Evolutionary conservation across 257 asterid species (phyloP), one percentile per base, ranked within the genome.

Genomic region (Hygrophila difformis): DNA sequence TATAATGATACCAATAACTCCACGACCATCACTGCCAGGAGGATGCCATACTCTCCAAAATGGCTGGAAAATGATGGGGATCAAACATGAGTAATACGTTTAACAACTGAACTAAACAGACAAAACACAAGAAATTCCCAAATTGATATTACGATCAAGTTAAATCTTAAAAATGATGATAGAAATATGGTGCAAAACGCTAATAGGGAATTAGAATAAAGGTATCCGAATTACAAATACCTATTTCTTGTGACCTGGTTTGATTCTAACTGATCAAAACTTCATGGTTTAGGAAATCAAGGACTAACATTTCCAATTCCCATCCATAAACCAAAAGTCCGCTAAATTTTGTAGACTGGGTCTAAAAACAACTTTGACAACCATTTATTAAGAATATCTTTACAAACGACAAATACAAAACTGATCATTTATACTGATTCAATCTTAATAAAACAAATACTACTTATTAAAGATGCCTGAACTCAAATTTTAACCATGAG

Each of bases 21-120:
- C 98, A 67, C 98, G 98, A 35, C 98, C 98, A 54, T 86, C 96
- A 35, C 94, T 86, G 57, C 96, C 98, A 56, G 96, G 78, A 50
- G 98, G 68, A 74, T 82, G 85, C 96, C 95, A 91, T 49, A 91
- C 82, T 72, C 88, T 91, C 96, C 96, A 85, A 64, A 86, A 86
- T 52, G 98, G 96, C 96, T 85, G 75, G 56, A 45, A 56, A 64
- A 64, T 21, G 56, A 8, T 3, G 4, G 8, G 31, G 7, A 26
- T 8, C 55, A 59, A 26, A 38, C n/a, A 44, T 14, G 47, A 51
- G 44, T 41, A 39, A 46, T 18, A 39, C 34, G 13, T 15, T 23
- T 59, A 42, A 51, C 58, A 26, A 53, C 10, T 50, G 26, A 35
- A 57, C 10, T 21, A 52, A 44, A n/a, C 38, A 51, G 43, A 33